Conservation (phyloP, 352 stramenopile genomes). For the Pythium chondricola region DNA sequence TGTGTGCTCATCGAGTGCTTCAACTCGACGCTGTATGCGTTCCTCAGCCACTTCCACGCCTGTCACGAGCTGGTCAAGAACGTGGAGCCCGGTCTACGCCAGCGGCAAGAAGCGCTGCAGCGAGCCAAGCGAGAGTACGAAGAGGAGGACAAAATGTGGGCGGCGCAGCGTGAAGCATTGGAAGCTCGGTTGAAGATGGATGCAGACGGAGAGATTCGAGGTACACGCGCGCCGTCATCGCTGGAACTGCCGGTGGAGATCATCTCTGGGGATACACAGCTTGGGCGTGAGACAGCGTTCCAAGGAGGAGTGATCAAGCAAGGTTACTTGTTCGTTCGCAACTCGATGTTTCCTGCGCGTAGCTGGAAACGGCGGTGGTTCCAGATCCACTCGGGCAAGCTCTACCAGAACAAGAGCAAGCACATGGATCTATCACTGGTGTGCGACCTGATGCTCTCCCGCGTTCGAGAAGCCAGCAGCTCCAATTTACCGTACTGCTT, state of each 20-base stretch:
- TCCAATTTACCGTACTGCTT: slow-evolving; percentile 67
- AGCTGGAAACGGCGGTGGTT: slow-evolving; percentile 87
- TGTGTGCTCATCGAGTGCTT: slow-evolving; percentile 80
- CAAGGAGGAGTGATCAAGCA: slow-evolving; percentile 54
- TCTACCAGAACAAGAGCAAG: slow-evolving; percentile 78
- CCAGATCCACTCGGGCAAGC: slow-evolving; percentile 80
- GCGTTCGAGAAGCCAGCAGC: slow-evolving; percentile 49
- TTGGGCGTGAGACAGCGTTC: slow-evolving; percentile 30
- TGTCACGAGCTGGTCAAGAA: slow-evolving; percentile 78
- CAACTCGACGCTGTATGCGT: slow-evolving; percentile 78
- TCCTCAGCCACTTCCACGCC: slow-evolving; percentile 73
- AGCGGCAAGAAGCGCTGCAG: slow-evolving; percentile 70
- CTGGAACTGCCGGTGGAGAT: slow-evolving; percentile 74
- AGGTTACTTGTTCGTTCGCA: slow-evolving; percentile 83
- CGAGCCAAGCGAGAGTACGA: slow-evolving; percentile 58
- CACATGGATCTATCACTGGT: slow-evolving; percentile 73
- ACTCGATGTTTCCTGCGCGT: slow-evolving; percentile 70
- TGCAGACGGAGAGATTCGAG: slow-evolving; percentile 29
- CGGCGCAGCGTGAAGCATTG: slow-evolving; percentile 53
- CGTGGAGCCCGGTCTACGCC: slow-evolving; percentile 55
- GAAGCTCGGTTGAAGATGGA: slow-evolving; percentile 50
- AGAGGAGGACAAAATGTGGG: slow-evolving; percentile 72
- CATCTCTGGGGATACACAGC: slow-evolving; percentile 60
- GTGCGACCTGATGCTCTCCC: slow-evolving; percentile 78
- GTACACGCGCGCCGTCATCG: slow-evolving; percentile 20